Percentiles rank a stretch among this genome's conserved stretches.
phyloP scores from a whole-genome alignment of 345 rosid species.

The Eucalyptus fibrosa region DNA sequence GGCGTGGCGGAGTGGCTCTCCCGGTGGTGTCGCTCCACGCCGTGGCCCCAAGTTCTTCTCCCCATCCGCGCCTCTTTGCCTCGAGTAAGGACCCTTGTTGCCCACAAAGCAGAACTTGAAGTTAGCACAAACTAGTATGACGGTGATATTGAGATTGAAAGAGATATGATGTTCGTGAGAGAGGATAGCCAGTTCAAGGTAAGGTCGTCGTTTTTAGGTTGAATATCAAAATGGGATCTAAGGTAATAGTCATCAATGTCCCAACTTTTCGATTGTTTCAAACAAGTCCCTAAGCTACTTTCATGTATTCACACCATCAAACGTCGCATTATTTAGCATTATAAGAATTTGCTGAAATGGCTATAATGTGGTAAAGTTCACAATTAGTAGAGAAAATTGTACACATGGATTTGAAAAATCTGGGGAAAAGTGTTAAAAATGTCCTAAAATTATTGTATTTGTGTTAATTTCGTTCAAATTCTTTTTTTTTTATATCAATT shows the following conservation, averaged over 20 bases:
- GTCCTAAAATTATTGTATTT: fast-evolving
- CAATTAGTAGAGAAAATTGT: background rate
- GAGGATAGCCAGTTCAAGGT: background rate
- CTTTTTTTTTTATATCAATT: fast-evolving
- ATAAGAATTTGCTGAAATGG: background rate
- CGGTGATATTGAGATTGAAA: background rate
- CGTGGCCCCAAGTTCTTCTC: background rate
- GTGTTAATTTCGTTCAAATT: fast-evolving
- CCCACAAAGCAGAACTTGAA: background rate
- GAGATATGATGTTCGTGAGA: background rate
- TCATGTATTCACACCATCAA: background rate
- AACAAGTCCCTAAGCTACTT: background rate
- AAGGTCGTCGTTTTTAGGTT: background rate
- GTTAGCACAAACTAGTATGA: background rate
- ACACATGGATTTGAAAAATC: fast-evolving
- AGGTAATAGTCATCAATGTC: fast-evolving
- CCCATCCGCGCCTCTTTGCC: background rate
- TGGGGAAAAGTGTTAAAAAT: too few relatives aligned
- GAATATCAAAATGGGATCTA: background rate
- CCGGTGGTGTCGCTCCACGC: background rate
- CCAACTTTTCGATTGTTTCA: background rate
- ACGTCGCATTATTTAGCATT: background rate
- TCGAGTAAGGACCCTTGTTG: background rate
- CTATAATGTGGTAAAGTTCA: background rate
- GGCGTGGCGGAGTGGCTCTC: background rate